A percentile compares a stretch with the other conserved stretches of the same genome.
These are phyloP conservation scores for Ampelomyces quisqualis DNA, from an alignment of 2,329 filamentous ascomycete species.

Conservation along the genomic window DNA sequence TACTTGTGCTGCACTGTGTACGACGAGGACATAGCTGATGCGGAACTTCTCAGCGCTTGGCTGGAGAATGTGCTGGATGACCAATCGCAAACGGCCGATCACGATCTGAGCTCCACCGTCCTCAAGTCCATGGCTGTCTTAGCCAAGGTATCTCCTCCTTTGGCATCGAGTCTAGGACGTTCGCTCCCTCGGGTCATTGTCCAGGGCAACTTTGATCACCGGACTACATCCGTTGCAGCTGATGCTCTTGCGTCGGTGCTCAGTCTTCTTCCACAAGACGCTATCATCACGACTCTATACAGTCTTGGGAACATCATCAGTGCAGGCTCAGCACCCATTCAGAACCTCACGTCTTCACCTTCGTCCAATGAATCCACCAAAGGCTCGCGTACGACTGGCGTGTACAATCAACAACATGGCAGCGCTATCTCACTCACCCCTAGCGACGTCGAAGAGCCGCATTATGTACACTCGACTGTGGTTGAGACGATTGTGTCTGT, in stretches of 20 bases:
- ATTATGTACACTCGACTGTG: slow-evolving; percentile 78
- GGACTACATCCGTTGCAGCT: slow-evolving; percentile 75
- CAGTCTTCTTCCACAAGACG: slow-evolving; percentile 81
- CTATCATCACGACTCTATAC: slow-evolving; percentile 92
- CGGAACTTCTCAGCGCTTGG: slow-evolving; percentile 78
- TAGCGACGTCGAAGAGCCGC: slow-evolving; percentile 75
- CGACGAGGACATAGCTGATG: slow-evolving; percentile 77
- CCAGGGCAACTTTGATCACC: slow-evolving; percentile 70
- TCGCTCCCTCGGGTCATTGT: slow-evolving; percentile 85
- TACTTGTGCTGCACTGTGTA: slow-evolving; percentile 84
- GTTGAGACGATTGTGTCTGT: slow-evolving; percentile 94
- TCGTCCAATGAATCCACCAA: slow-evolving; percentile 53
- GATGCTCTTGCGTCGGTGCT: slow-evolving; percentile 80
- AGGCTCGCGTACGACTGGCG: slow-evolving; percentile 42
- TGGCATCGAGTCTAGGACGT: slow-evolving; percentile 73
- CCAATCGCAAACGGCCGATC: slow-evolving; percentile 77
- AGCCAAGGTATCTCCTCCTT: slow-evolving; percentile 70
- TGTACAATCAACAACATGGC: slow-evolving; percentile 58
- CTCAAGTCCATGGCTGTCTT: slow-evolving; percentile 81
- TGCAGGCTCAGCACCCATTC: slow-evolving; percentile 60
- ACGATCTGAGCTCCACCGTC: slow-evolving; percentile 72
- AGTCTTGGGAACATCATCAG: slow-evolving; percentile 95
- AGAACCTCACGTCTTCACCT: slow-evolving; percentile 48
- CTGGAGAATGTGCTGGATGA: slow-evolving; percentile 80
- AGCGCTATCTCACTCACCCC: slow-evolving; percentile 78